These are phyloP conservation scores for Schoenoplectus triqueter DNA, from an alignment of 202 grass and related monocot genomes.

Conservation along the genomic window DNA sequence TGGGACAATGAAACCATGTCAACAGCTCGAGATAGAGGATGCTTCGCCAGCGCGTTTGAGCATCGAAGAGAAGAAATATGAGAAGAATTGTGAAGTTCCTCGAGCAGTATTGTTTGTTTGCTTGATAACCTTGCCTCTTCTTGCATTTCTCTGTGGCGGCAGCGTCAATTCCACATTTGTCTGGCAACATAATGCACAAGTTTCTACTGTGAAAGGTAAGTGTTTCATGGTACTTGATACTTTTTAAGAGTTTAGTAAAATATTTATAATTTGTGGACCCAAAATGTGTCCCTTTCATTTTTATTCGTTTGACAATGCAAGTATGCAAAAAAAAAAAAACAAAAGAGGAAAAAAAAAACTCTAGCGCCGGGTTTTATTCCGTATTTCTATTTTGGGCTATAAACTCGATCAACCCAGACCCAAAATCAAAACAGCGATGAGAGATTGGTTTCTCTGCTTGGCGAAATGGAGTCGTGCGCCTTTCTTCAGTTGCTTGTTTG, in stretches of 20 bases:
- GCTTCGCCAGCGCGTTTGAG: not conserved
- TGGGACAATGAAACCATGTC: not conserved
- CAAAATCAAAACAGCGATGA: not conserved
- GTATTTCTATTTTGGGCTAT: not conserved
- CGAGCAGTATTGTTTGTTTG: conserved; percentile 31
- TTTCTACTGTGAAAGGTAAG: conserved; percentile 16
- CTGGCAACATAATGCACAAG: conserved; percentile 39
- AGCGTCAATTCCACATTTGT: conserved; percentile 7
- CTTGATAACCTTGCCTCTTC: conserved; percentile 36
- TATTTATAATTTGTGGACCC: too few species aligned
- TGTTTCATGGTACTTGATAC: not conserved
- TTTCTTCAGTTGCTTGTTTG: too few species aligned
- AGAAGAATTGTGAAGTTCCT: not conserved
- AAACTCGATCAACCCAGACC: not conserved
- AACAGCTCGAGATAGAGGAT: conserved; percentile 2
- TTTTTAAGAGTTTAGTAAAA: too few species aligned
- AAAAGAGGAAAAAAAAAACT: too few species aligned
- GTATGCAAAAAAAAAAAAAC: too few species aligned
- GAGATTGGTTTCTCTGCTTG: too few species aligned
- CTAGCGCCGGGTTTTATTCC: not conserved
- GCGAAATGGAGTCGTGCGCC: too few species aligned
- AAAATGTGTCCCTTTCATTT: too few species aligned
- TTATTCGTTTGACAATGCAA: too few species aligned
- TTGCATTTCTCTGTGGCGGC: conserved; percentile 20
- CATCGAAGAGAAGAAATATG: not conserved